Percentiles rank a stretch among this genome's conserved stretches.
These are phyloP conservation scores for Climacium dendroides DNA, from an alignment of 225 moss, liverwort and hornwort species.

Conservation along the genomic window DNA sequence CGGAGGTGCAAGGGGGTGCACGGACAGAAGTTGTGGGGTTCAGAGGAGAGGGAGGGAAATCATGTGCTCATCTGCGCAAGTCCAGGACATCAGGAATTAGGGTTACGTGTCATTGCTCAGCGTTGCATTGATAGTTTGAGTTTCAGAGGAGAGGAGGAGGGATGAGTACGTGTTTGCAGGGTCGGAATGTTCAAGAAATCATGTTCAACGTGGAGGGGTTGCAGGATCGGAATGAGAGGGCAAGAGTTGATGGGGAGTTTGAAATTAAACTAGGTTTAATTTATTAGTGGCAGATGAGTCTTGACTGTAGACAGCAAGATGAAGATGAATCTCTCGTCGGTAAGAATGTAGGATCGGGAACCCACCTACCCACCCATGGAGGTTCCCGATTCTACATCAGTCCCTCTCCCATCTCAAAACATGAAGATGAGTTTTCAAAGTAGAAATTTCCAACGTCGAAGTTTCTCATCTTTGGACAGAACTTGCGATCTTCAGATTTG, in stretches of 20 bases:
- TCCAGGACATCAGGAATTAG: background rate
- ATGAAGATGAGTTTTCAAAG: background rate
- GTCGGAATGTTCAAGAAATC: background rate
- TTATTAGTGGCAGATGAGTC: background rate
- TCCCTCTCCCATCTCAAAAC: background rate
- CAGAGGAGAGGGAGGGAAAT: background rate
- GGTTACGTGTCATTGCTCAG: background rate
- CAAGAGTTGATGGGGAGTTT: background rate
- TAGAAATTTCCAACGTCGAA: background rate
- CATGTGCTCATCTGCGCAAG: background rate
- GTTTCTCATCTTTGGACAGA: background rate
- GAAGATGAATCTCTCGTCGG: background rate
- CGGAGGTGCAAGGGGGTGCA: background rate
- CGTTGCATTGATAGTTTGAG: background rate
- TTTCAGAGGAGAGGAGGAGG: background rate
- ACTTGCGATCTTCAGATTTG: background rate
- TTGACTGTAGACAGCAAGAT: background rate
- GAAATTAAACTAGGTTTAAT: background rate
- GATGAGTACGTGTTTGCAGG: background rate
- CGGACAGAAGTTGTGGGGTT: background rate
- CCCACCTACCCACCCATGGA: background rate
- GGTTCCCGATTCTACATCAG: background rate
- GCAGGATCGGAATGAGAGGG: background rate
- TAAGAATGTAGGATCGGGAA: background rate
- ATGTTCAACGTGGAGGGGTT: background rate